Conservation (phyloP, 176 grass and related monocot species). For the Typha latifolia region DNA sequence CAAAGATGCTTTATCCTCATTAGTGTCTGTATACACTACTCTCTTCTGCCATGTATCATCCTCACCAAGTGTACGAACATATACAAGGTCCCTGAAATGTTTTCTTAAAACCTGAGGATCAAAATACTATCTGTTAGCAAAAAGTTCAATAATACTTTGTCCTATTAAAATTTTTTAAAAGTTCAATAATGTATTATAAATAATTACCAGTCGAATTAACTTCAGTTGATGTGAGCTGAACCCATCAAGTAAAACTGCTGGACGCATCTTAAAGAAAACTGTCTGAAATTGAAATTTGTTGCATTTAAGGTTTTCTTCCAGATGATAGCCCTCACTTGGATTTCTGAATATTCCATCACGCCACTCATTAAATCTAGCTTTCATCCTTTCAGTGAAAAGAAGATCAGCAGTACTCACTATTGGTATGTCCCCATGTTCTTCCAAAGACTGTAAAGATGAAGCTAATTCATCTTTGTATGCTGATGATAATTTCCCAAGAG, state of each 20-base stretch:
- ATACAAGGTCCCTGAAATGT: constrained; percentile 65
- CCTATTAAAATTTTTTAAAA: too few relatives aligned
- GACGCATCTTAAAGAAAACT: constrained; percentile 77
- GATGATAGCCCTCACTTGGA: constrained; percentile 20
- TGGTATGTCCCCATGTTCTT: constrained; percentile 30
- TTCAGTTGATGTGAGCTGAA: constrained; percentile 71
- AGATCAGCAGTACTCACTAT: constrained; percentile 49
- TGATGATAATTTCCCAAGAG: constrained; percentile 32
- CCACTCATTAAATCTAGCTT: constrained; percentile 64
- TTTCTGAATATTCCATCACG: constrained; percentile 36
- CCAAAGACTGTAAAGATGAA: constrained; percentile 28
- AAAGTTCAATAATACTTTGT: too few relatives aligned
- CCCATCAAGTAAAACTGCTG: constrained; percentile 57
- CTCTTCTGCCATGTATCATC: constrained; percentile 42
- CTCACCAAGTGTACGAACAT: constrained; percentile 45
- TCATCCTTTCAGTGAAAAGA: constrained; percentile 76
- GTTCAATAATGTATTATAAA: neutral
- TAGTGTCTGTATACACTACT: constrained; percentile 58
- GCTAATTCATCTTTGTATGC: constrained; percentile 20
- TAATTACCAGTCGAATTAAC: constrained; percentile 70
- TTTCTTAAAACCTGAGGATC: constrained; percentile 60
- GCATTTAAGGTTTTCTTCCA: constrained; percentile 24
- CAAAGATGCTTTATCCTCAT: constrained; percentile 50
- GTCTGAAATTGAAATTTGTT: constrained; percentile 43
- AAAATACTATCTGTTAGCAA: neutral